Evolutionary conservation across 1,284 basidiomycete genomes (phyloP).

Genomic region (Ceratobasidium sp.): DNA sequence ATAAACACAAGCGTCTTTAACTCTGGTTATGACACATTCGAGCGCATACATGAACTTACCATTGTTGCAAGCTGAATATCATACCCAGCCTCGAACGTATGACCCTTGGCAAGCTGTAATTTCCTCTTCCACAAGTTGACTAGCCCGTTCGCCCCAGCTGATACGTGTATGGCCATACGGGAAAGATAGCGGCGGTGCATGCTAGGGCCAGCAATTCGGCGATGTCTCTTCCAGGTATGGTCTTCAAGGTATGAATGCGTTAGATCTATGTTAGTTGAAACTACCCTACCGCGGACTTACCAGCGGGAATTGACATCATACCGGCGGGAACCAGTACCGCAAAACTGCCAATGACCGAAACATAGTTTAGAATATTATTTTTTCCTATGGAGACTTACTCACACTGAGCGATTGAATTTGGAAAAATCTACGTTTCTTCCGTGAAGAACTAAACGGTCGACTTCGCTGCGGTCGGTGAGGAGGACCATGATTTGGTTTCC

Average conservation of each 20-base stretch:
- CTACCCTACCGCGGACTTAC: not conserved
- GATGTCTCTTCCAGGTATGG: conserved; percentile 15
- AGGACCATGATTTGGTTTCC: not conserved
- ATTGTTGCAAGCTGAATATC: conserved; percentile 5
- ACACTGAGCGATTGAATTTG: not conserved
- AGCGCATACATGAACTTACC: not conserved
- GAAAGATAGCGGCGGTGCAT: conserved; percentile 5
- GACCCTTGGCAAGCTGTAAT: not conserved
- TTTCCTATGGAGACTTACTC: not conserved
- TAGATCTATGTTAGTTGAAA: not conserved
- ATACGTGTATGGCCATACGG: conserved; percentile 9
- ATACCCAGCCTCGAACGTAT: not conserved
- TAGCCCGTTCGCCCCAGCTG: not conserved
- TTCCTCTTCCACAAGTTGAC: conserved; percentile 9
- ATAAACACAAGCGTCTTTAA: not conserved
- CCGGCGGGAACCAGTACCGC: not conserved
- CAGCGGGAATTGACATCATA: not conserved
- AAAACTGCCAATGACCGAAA: not conserved
- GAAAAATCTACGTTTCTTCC: conserved; percentile 1
- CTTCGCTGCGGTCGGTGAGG: conserved; percentile 3
- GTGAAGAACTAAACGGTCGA: not conserved
- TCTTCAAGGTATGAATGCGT: not conserved
- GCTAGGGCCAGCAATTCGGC: not conserved
- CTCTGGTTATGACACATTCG: not conserved
- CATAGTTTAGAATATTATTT: not conserved